Conservation (phyloP, 352 stramenopile genomes). For the Phytophthora idaei region DNA sequence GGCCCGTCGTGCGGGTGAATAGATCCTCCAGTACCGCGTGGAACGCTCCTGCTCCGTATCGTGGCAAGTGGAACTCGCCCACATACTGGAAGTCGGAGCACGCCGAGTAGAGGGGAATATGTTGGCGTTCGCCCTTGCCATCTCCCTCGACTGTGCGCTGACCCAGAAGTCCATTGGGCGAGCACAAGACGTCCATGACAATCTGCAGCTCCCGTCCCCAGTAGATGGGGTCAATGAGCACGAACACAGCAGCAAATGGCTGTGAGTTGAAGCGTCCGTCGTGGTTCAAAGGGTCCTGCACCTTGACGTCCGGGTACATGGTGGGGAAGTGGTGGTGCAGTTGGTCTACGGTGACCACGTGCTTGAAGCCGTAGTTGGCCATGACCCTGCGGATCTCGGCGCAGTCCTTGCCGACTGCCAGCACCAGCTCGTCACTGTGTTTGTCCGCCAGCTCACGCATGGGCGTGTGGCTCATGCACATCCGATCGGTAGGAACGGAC, state of each 20-base stretch:
- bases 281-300: constrained; percentile 41
- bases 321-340: constrained; percentile 77
- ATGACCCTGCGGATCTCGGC: constrained; percentile 66
- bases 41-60: constrained; percentile 83
- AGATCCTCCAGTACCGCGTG: constrained; percentile 80
- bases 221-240: constrained; percentile 82
- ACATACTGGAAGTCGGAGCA: constrained; percentile 91
- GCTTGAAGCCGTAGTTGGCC: constrained; percentile 82
- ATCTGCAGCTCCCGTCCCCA: constrained; percentile 81
- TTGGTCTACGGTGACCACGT: constrained; percentile 80
- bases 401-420: constrained; percentile 83
- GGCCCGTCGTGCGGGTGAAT: constrained; percentile 82
- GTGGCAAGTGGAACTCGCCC: constrained; percentile 81
- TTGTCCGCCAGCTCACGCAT: constrained; percentile 73
- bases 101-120: constrained; percentile 83
- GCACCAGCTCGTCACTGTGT: constrained; percentile 74
- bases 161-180: constrained; percentile 57
- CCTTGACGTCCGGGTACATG: constrained; percentile 85
- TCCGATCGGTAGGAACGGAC: constrained; percentile 37
- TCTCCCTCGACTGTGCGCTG: constrained; percentile 36
- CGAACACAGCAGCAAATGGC: constrained; percentile 68
- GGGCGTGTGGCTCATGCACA: constrained; percentile 86
- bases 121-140: constrained; percentile 48
- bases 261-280: constrained; percentile 59
- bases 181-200: constrained; percentile 76